phyloP scores from a whole-genome alignment of 768 basidiomycete genomes.

The Boletus rubescentipes region DNA sequence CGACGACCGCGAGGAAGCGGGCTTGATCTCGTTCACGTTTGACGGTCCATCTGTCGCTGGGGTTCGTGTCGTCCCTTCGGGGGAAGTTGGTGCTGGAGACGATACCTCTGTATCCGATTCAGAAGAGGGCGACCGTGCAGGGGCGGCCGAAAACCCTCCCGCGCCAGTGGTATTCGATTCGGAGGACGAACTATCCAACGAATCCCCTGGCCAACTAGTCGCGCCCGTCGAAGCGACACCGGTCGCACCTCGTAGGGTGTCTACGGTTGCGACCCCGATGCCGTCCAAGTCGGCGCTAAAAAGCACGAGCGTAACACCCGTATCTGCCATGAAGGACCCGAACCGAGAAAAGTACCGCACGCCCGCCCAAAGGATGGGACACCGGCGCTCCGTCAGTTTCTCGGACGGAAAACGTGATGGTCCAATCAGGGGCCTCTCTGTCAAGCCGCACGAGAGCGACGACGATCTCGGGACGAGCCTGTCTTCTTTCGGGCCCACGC shows the following conservation, averaged over 20 bases:
- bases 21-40: conserved; percentile 70
- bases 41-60: conserved; percentile 57
- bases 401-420: conserved; percentile 91
- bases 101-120: conserved; percentile 43
- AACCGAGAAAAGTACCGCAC: conserved; percentile 51
- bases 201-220: conserved; percentile 2
- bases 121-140: conserved; percentile 24
- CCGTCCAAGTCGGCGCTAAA: conserved; percentile 43
- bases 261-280: conserved; percentile 24
- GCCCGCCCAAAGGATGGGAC: conserved; percentile 47
- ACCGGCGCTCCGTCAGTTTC: conserved; percentile 92
- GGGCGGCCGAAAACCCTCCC: conserved; percentile 4
- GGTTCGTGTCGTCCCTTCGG: conserved; percentile 48
- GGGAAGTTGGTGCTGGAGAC: conserved; percentile 32
- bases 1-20: conserved; percentile 66
- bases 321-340: conserved; percentile 56
- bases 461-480: conserved; percentile 31
- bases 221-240: conserved; percentile 20
- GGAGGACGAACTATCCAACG: conserved; percentile 40
- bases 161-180: conserved; percentile 22
- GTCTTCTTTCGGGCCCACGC: conserved; percentile 18
- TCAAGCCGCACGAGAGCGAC: conserved; percentile 37
- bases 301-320: conserved; percentile 50
- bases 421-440: conserved; percentile 68
- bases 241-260: conserved; percentile 12